Evolutionary conservation across 2,329 filamentous ascomycete genomes (phyloP).

Genomic region (Pseudopyrenochaeta lycopersici): DNA sequence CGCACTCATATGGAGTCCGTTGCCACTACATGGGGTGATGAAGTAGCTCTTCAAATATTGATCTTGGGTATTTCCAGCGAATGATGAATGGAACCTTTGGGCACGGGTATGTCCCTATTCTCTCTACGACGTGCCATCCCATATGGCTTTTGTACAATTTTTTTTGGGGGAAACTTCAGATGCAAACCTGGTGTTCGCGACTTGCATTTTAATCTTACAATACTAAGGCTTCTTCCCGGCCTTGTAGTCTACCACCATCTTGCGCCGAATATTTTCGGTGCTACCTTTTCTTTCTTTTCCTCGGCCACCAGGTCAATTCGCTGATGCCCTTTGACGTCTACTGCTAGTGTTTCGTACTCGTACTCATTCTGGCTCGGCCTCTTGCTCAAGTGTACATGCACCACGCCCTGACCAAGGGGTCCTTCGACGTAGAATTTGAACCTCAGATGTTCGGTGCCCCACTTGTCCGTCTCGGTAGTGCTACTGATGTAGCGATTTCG

Average conservation of each 20-base stretch:
- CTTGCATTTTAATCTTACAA: too few relatives aligned
- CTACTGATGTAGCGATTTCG: conserved; percentile 69
- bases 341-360: conserved; percentile 79
- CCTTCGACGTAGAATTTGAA: conserved; percentile 91
- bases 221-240: too few relatives aligned
- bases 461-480: conserved; percentile 72
- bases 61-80: too few relatives aligned
- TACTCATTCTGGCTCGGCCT: conserved; percentile 70
- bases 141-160: too few relatives aligned
- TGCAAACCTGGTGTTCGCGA: too few relatives aligned
- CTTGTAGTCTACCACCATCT: conserved; percentile 40
- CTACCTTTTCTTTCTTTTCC: conserved; percentile 36
- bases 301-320: conserved; percentile 53
- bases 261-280: conserved; percentile 49
- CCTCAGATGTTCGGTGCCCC: conserved; percentile 80
- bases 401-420: conserved; percentile 75
- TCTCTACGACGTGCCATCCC: too few relatives aligned
- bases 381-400: conserved; percentile 80
- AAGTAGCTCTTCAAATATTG: too few relatives aligned
- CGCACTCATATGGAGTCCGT: too few relatives aligned
- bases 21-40: too few relatives aligned
- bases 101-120: too few relatives aligned
- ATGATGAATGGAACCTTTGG: too few relatives aligned
- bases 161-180: too few relatives aligned
- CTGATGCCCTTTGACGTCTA: conserved; percentile 76